Conservation (phyloP, 176 grass and related monocot genomes). For the Ananas comosus region DNA sequence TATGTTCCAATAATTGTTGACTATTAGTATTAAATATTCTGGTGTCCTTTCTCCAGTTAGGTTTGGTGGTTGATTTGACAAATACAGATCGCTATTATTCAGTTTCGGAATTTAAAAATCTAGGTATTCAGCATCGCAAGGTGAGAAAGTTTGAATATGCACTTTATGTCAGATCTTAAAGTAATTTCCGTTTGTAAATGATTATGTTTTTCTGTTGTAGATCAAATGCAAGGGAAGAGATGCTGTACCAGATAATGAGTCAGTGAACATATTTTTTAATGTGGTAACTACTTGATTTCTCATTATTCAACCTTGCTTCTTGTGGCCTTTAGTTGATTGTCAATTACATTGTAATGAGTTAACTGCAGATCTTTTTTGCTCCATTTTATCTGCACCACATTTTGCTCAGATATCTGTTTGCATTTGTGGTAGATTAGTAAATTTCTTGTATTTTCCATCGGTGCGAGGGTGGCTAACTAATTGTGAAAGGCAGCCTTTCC, state of each 20-base stretch:
- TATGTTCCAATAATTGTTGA: neutral
- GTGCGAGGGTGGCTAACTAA: too few species aligned
- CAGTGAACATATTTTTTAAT: constrained; percentile 72
- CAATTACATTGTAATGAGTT: neutral
- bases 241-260: constrained; percentile 87
- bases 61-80: constrained; percentile 97
- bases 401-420: neutral
- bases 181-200: neutral
- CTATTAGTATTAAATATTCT: neutral
- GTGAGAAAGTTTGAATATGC: constrained; percentile 29
- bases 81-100: constrained; percentile 84
- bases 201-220: constrained; percentile 26
- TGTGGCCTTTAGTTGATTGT: neutral
- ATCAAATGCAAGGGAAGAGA: constrained; percentile 92
- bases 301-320: neutral
- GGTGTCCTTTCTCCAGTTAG: constrained; percentile 51
- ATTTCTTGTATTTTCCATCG: neutral
- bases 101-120: constrained; percentile 85
- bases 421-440: neutral
- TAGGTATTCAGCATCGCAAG: constrained; percentile 93
- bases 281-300: constrained; percentile 42
- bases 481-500: neutral
- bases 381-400: neutral
- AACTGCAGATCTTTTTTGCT: neutral
- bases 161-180: neutral